Base-by-base conservation (phyloP, 2,329 filamentous ascomycete genomes). In the Scortechinia acanthostroma region DNA sequence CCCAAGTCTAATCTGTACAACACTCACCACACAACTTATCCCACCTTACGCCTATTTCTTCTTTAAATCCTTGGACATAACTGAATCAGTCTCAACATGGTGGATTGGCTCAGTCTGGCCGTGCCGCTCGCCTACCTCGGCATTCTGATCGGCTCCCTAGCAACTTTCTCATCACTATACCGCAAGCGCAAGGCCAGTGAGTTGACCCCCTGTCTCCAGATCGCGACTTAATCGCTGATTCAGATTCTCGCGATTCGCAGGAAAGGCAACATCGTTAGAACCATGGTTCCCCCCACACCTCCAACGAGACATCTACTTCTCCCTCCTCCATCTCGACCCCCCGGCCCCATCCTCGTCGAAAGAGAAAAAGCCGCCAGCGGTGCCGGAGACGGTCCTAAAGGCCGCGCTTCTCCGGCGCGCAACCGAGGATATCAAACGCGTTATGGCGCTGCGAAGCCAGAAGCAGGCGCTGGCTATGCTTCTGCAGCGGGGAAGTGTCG, bases 271-370 rank as follows among this genome's bases (percentile, higher is more conserved):
- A 3, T 71, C 71, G 4, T 68, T 84, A 35, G 76, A 74, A 51
- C 75, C 78, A 55, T 84, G 80, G 78, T 83, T 84, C 58, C 73
- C 73, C 5, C 60, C 71, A 28, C 77, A 84, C 58, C 62, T 77
- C 37, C 74, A 77, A 56, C 75, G 79, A 55, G 77, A 84, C 58
- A 74, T 83, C 53, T 84, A 83, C 62, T 70, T 81, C 50, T 76
- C 76, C 16, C 70, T 84, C 14, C 64, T 83, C 17, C 78, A 83
- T 58, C 65, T 79, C 49, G 76, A 81, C 46, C 71, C 73, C 22
- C 35, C 35, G 13, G 10, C 17, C 6, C 6, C 6, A 40, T 6
- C 14, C 10, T 54, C 55, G 19, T 53, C 58, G 17, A 63, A 64
- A 43, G 63, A 68, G 43, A 71, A 73, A 50, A 75, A 77, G 53